Base-by-base conservation (phyloP, 768 basidiomycete genomes). In the Boletus rubropictus region DNA sequence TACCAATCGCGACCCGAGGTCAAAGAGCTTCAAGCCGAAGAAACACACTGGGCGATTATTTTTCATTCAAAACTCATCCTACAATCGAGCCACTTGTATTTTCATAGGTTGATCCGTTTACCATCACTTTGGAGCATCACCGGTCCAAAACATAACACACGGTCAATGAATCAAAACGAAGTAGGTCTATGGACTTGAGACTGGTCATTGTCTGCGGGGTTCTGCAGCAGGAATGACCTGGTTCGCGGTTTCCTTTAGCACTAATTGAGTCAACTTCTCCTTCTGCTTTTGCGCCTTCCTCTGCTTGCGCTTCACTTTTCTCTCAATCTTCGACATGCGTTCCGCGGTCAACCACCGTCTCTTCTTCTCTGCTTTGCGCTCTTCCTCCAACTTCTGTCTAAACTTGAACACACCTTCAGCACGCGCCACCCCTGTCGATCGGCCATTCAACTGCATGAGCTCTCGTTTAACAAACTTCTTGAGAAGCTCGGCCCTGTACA, bases 361-460 rank as follows among this genome's bases (percentile, higher is more conserved):
- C 71, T 82, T 83, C 68, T 77, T 73, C 62, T 79, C 75, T 41
- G 74, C 78, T 52, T 78, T 77, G 49, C 76, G 69, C 52, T 84
- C 76, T 41, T 76, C 73, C 48, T 77, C 73, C 46, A 88, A 49
- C 52, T 72, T 71, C 59, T 79, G 72, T 50, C 80, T 73, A 77
- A 80, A 90, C 65, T 82, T 86, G 72, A 79, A 89, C 29, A 75
- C 74, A 39, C 85, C 89, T 58, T 90, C 87, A 10, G 82, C 82
- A 36, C 74, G 78, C 3, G 84, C 86, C 49, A 84, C 82, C 53
- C 73, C 72, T 47, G 66, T 65, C 20, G 74, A 79, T 33, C 86
- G 80, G 20, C 83, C 84, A 44, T 78, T 74, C 54, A 82, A 62
- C 48, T 81, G 66, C 49, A 71, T 64, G 56, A 82, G 60, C 44